Evolutionary conservation across 2,329 filamentous ascomycete genomes (phyloP), one percentile per base, ranked within the genome.

Genomic region (Trichoderma sp.): DNA sequence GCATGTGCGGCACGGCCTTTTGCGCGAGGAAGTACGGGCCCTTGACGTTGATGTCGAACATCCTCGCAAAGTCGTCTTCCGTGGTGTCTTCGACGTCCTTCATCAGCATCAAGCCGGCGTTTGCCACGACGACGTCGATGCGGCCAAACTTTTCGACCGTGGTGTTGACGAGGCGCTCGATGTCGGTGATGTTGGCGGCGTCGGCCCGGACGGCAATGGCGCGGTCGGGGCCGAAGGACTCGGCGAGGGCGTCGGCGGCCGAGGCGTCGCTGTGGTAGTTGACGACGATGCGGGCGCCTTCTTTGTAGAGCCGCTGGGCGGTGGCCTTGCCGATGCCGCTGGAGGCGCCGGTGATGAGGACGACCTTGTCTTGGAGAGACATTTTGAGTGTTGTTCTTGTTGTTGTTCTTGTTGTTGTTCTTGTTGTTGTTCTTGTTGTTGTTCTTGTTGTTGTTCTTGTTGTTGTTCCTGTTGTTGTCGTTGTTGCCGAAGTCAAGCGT

Each of bases 291-390:
- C 78, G 83, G 71, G 82, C 83, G 44, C 86, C 86, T 63, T 83
- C 80, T 67, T 78, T 77, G 72, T 82, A 82, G 59, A 87, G 81
- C 65, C 83, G 81, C 64, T 85, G 79, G 69, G 83, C 84, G 63
- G 82, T 83, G 64, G 85, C 84, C 60, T 80, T 78, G 28, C 85
- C 86, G 68, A 88, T 88, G 64, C 86, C 86, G 67, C 84, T 85
- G 59, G 83, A 83, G 66, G 79, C 78, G 63, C 80, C 84, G 30
- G 84, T 86, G 73, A 87, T 78, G 71, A 87, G 77, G 68, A 83
- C 63, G 24, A 78, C 72, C 69, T 77, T 80, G 47, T 74, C 76
- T 17, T 74, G 70, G 48, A 80, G 72, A 61, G 72, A 72, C 73
- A 75, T 73, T 26, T 4, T 30, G 19, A 26, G 21, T 24, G 9